Conservation (phyloP, 257 asterid genomes). For the Catharanthus roseus region DNA sequence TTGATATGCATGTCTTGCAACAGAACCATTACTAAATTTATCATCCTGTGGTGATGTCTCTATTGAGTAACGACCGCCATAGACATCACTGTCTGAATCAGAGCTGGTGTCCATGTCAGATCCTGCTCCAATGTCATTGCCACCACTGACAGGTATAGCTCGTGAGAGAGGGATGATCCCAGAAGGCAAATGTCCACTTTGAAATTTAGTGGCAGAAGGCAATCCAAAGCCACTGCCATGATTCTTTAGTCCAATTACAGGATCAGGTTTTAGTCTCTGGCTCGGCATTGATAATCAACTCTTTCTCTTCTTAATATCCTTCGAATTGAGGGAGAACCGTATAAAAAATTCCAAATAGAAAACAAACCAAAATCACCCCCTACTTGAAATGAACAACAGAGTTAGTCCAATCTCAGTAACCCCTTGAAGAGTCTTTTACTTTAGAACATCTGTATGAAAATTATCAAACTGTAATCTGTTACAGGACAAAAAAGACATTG, state of each 20-base stretch:
- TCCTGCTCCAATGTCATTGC: slow-evolving; percentile 25
- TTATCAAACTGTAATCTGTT: neutral
- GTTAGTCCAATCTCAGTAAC: neutral
- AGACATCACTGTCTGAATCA: slow-evolving; percentile 61
- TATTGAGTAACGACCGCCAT: slow-evolving; percentile 49
- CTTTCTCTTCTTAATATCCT: slow-evolving; percentile 15
- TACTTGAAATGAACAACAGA: neutral
- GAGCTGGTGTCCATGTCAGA: slow-evolving; percentile 72
- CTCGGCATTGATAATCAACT: slow-evolving; percentile 36
- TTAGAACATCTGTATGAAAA: neutral
- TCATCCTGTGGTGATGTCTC: slow-evolving; percentile 89
- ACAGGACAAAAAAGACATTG: neutral
- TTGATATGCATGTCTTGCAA: slow-evolving; percentile 14
- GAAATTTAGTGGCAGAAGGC: slow-evolving; percentile 50
- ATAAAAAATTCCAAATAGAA: slow-evolving; percentile 1
- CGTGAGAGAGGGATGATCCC: slow-evolving; percentile 29
- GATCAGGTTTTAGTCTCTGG: slow-evolving; percentile 38
- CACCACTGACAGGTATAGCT: slow-evolving; percentile 24
- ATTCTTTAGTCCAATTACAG: slow-evolving; percentile 34
- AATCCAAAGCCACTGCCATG: slow-evolving; percentile 36
- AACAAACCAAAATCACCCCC: neutral
- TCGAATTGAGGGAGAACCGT: slow-evolving; percentile 4
- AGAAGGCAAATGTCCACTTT: slow-evolving; percentile 61
- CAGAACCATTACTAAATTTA: slow-evolving; percentile 38
- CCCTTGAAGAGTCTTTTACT: neutral